Base-by-base conservation (phyloP, 495 filamentous ascomycete genomes). In the Endocarpon pusillum region DNA sequence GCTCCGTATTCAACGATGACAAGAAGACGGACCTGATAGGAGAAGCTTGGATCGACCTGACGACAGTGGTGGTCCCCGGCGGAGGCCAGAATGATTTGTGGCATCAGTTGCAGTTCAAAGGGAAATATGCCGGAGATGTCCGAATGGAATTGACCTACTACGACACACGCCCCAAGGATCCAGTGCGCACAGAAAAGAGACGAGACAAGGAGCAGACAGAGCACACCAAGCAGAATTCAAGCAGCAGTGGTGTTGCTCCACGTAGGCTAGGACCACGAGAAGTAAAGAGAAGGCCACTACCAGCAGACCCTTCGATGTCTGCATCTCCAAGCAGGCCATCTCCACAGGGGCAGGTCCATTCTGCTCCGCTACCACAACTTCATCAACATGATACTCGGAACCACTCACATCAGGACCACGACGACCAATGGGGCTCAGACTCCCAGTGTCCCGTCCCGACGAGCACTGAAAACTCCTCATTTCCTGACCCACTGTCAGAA, bases 1-100 rank as follows among this genome's bases (percentile, higher is more conserved):
- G 96, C 11, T 91, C 85, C 3, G 75, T 94, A 3, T 96, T 96
- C 64, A 94, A 93, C 50, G 87, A 97, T 46, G 87, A 97, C 51
- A 94, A 91, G 56, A 85, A 75, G 58, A 94, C 85, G 0, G 87
- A 97, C 34, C 49, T 97, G 40, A 94, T 97, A 44, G 91, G 89
- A 37, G 89, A 99, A 52, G 69, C 78, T 2, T 93, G 80, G 75
- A 67, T 94, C 29, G 75, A 78, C 46, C 58, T 99, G 31, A 73
- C 78, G 28, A 69, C 73, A 45, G 73, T 99, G 33, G 59, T 99
- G 33, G 68, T 85, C 15, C 67, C 71, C 3, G 87, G 87, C 30
- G 89, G 89, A 20, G 85, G 91, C 22, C 83, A 93, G 44, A 84
- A 74, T 43, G 89, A 96, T 51, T 66, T 78, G 17, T 96, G 91